Evolutionary conservation across 805 yeast genomes (phyloP), one percentile per base, ranked within the genome.

Genomic region (Saccharomycopsis malanga): DNA sequence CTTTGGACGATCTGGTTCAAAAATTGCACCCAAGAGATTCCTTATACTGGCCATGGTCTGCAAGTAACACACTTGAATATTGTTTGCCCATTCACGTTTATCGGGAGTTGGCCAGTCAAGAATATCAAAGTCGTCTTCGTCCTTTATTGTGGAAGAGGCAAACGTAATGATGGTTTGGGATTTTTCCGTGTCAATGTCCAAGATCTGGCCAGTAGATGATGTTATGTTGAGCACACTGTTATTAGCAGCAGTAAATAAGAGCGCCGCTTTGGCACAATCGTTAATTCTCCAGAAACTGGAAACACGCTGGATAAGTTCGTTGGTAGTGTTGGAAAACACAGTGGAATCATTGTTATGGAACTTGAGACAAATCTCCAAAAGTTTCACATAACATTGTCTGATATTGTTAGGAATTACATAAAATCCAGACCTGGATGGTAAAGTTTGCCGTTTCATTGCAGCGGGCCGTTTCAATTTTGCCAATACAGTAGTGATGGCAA

Each of bases 251-350:
- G 78, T 71, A 46, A 71, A 76, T 4, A 79, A 50, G 5, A 76
- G 54, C 0, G 73, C 67, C 0, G 78, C 73, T 42, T 74, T 63
- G 0, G 85, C 67, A 0, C 77, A 65, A 4, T 59, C 60, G 49
- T 71, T 73, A 3, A 82, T 60, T 48, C 83, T 65, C 93, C 93
- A 84, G 45, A 74, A 66, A 35, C 65, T 68, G 2, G 53, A 39
- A 17, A 52, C 46, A 10, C 44, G 34, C 14, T 43, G 42, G 9
- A 50, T 35, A 18, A 52, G 36, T 10, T 52, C 53, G 24, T 17
- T 15, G 15, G 49, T 39, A n/a, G 39, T 20, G 36, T 52, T 52
- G 14, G 44, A 22, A 34, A 52, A 52, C 3, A 52, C 22, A 12
- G 34, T 25, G 15, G 27, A n/a, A 6, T 15, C 21, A 23, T 35